Percentiles rank a stretch among this genome's conserved stretches.
Conservation (phyloP, 208 protist species). For the Blastocrithidia nonstop region DNA sequence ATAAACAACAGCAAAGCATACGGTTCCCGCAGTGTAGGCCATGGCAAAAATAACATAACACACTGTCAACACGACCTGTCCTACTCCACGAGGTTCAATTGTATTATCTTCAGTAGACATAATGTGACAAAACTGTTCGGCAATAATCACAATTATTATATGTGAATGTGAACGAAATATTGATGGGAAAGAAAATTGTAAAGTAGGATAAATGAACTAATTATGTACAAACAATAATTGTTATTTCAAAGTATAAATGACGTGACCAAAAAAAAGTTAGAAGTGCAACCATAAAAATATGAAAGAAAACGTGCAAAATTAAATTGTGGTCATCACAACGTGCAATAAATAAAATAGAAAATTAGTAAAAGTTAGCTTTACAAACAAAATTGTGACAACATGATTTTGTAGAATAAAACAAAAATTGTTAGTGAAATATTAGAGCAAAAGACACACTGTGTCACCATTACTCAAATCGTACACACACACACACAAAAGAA, state of each 20-base stretch:
- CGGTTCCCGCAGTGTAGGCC: not conserved
- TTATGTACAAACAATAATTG: not conserved
- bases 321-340: no score
- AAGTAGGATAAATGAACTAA: not conserved
- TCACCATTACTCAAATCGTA: no score
- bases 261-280: no score
- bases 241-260: no score
- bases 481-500: slow-evolving; percentile 3
- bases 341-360: slow-evolving; percentile 1
- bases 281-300: no score
- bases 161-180: not conserved
- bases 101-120: no score
- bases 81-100: no score
- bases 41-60: no score
- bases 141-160: no score
- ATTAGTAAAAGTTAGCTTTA: not conserved
- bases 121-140: no score
- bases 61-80: no score
- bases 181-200: not conserved
- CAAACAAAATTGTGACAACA: not conserved
- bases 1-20: not conserved
- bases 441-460: no score
- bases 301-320: not conserved
- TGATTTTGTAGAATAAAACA: not conserved
- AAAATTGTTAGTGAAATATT: not conserved